Evolutionary conservation across 2,329 filamentous ascomycete genomes (phyloP).

Genomic region (Tricladium varicosporioides): DNA sequence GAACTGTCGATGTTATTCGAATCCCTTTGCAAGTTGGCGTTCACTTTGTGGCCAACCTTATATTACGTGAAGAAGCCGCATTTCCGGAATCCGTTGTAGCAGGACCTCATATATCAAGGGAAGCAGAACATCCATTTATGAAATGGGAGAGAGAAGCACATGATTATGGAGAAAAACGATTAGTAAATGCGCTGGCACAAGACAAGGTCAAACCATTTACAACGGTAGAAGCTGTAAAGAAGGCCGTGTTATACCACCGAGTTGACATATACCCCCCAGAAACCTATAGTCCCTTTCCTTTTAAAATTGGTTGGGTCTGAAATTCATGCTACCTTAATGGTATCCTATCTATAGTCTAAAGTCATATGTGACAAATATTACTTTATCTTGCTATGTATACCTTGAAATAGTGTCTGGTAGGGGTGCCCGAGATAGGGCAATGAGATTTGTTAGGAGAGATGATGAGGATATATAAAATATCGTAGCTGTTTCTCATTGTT

Average conservation of each 20-base stretch:
- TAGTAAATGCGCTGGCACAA: conserved; percentile 13
- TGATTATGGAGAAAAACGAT: conserved; percentile 14
- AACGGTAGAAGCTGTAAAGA: conserved; percentile 15
- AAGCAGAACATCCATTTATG: conserved; percentile 18
- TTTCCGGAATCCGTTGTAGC: conserved; percentile 18
- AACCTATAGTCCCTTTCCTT: conserved; percentile 15
- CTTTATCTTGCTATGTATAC: conserved; percentile 12
- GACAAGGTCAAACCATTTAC: conserved; percentile 14
- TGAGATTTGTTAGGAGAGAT: conserved; percentile 15
- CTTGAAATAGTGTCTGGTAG: conserved; percentile 9
- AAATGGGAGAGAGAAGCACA: conserved; percentile 17
- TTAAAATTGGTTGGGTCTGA: conserved; percentile 19
- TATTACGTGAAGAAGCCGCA: conserved; percentile 22
- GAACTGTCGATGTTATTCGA: conserved; percentile 20
- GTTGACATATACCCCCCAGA: conserved; percentile 6
- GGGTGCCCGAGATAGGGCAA: conserved; percentile 12
- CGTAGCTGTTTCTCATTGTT: conserved; percentile 11
- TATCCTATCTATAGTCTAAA: conserved; percentile 13
- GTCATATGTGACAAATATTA: conserved; percentile 17
- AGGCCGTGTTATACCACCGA: conserved; percentile 13
- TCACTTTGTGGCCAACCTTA: conserved; percentile 19
- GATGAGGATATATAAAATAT: conserved; percentile 12
- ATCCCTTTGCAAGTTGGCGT: conserved; percentile 20
- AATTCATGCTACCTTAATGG: conserved; percentile 12
- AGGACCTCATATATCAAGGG: conserved; percentile 16